A percentile compares a stretch with the other conserved stretches of the same genome.
Evolutionary conservation across 306 rosid species (phyloP).

Genomic region (Glycine latifolia): DNA sequence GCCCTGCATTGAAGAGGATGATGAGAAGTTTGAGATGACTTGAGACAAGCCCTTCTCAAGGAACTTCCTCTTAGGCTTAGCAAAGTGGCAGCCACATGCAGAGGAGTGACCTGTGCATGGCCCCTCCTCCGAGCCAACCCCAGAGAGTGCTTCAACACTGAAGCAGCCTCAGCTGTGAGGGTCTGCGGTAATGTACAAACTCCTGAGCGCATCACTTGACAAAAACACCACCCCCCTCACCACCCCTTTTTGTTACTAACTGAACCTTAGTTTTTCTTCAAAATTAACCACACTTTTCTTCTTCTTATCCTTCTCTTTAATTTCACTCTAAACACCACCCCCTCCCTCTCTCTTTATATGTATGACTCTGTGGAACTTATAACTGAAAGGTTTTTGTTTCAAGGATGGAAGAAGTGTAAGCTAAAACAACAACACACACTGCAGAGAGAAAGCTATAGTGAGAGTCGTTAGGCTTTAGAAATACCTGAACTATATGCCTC

Average conservation of each 20-base stretch:
- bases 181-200: slow-evolving; percentile 86
- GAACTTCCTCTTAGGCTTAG: slow-evolving; percentile 69
- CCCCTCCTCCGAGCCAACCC: slow-evolving; percentile 81
- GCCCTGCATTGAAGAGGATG: slow-evolving; percentile 85
- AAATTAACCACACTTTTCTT: too few relatives aligned
- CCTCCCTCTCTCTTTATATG: slow-evolving; percentile 40
- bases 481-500: slow-evolving; percentile 45
- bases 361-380: background rate
- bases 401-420: slow-evolving; percentile 24
- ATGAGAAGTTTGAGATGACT: slow-evolving; percentile 65
- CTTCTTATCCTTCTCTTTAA: slow-evolving; percentile 5
- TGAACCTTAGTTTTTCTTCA: slow-evolving; percentile 7
- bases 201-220: slow-evolving; percentile 93
- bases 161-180: slow-evolving; percentile 98
- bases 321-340: slow-evolving; percentile 44
- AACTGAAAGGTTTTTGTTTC: slow-evolving; percentile 10
- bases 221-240: slow-evolving; percentile 66
- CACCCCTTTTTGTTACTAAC: slow-evolving; percentile 43
- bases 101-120: slow-evolving; percentile 98
- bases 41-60: slow-evolving; percentile 76
- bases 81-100: slow-evolving; percentile 85
- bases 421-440: background rate
- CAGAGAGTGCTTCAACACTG: slow-evolving; percentile 86
- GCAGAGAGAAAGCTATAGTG: slow-evolving; percentile 30
- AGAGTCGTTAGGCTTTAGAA: slow-evolving; percentile 52